Conservation (phyloP, 2,329 filamentous ascomycete genomes). For the Xylariaceae sp. region DNA sequence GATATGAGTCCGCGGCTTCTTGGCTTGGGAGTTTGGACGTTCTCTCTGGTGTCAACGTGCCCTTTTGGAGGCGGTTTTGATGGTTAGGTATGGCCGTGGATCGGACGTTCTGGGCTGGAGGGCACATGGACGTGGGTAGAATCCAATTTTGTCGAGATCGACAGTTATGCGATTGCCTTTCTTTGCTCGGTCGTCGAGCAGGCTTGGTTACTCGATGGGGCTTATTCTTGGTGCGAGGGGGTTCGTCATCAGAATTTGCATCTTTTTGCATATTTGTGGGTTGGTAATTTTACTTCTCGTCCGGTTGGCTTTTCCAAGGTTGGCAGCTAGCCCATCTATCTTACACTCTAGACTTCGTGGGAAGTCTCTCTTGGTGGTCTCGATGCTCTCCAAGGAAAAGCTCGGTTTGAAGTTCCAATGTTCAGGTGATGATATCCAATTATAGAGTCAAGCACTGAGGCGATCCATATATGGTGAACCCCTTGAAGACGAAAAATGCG, state of each 20-base stretch:
- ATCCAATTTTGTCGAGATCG: conserved; percentile 83
- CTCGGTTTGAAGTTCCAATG: conserved; percentile 36
- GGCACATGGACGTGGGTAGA: conserved; percentile 60
- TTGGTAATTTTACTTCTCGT: not conserved
- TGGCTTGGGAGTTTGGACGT: conserved; percentile 33
- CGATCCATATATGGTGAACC: conserved; percentile 49
- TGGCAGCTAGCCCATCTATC: conserved; percentile 37
- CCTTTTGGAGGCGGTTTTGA: conserved; percentile 31
- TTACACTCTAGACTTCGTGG: conserved; percentile 45
- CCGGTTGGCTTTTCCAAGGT: conserved; percentile 13
- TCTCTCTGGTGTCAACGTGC: conserved; percentile 25
- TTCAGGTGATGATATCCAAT: conserved; percentile 89
- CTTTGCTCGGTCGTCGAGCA: conserved; percentile 36
- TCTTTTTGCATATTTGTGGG: conserved; percentile 47
- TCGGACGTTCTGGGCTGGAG: conserved; percentile 45
- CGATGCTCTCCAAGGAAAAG: conserved; percentile 27
- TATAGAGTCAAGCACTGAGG: conserved; percentile 99
- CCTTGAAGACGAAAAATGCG: conserved; percentile 55
- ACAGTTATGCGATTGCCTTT: conserved; percentile 98
- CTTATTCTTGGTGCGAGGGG: conserved; percentile 99
- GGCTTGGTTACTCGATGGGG: conserved; percentile 97
- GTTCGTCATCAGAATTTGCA: conserved; percentile 53
- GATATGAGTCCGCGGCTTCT: conserved; percentile 81
- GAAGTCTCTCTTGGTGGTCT: conserved; percentile 32
- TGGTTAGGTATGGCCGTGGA: conserved; percentile 42